Percentiles rank a stretch among this genome's conserved stretches.
These are phyloP conservation scores for Tolypocladium ophioglossoides DNA, from an alignment of 2,329 filamentous ascomycete genomes.

Conservation along the genomic window DNA sequence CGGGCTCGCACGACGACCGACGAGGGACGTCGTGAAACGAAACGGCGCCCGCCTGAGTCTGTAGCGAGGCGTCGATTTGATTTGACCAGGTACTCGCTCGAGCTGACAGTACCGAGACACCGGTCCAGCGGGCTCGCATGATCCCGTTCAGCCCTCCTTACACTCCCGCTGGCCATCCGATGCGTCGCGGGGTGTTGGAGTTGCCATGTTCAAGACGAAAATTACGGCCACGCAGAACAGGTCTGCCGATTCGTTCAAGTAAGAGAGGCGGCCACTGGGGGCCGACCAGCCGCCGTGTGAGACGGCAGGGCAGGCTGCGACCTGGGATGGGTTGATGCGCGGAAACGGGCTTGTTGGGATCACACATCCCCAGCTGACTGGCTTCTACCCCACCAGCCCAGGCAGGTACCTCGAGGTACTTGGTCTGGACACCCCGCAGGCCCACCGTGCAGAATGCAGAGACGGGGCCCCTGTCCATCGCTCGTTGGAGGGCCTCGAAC, in stretches of 20 bases:
- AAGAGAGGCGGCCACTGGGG: background rate
- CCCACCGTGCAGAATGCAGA: background rate
- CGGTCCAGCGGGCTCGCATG: background rate
- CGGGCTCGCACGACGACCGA: background rate
- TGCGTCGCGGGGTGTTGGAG: background rate
- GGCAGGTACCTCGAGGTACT: background rate
- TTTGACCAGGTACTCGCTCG: background rate
- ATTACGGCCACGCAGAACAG: background rate
- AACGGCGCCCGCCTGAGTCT: background rate
- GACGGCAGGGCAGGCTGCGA: background rate
- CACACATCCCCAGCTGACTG: background rate
- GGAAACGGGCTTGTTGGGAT: background rate
- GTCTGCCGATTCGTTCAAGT: slow-evolving; percentile 1
- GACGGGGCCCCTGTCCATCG: background rate
- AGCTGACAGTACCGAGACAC: background rate
- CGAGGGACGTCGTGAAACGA: background rate
- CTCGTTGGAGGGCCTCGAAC: background rate
- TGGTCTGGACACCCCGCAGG: background rate
- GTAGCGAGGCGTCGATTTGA: background rate
- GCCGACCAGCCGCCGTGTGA: slow-evolving; percentile 1
- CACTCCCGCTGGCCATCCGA: background rate
- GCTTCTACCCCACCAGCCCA: background rate
- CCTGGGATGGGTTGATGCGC: background rate
- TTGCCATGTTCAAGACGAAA: background rate
- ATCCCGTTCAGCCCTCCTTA: background rate